phyloP scores from a whole-genome alignment of 139 green algal species.

The Chlorella sp. region DNA sequence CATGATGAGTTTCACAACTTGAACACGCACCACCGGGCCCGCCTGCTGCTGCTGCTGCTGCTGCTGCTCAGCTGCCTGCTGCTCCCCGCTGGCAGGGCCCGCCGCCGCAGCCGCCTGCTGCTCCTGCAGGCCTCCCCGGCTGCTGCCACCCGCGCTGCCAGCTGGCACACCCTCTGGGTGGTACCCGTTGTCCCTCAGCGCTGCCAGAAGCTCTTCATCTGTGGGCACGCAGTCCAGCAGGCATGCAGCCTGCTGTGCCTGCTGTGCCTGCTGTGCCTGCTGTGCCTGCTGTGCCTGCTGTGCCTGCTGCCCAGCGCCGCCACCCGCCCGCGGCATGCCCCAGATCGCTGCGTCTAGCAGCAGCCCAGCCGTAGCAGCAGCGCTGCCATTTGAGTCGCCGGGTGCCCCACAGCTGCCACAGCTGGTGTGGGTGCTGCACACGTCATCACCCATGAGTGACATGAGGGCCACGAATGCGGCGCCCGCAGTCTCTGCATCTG shows the following conservation, averaged over 20 bases:
- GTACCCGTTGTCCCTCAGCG: conserved; percentile 19
- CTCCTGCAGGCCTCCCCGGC: not conserved
- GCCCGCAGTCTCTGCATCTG: conserved; percentile 3
- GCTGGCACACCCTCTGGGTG: not conserved
- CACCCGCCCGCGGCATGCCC: not conserved
- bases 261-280: not conserved
- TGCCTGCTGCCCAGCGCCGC: not conserved
- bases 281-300: no score
- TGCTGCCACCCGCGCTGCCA: not conserved
- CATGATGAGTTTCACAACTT: conserved; percentile 25
- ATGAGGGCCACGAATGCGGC: conserved; percentile 25
- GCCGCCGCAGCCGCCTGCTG: not conserved
- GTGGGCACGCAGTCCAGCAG: not conserved
- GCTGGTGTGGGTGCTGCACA: not conserved
- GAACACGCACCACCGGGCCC: conserved; percentile 9
- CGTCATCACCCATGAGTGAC: conserved; percentile 19
- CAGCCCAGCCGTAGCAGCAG: not conserved
- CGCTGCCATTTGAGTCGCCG: not conserved
- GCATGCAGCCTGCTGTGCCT: not conserved
- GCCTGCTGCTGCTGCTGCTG: not conserved
- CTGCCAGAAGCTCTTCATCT: conserved; percentile 8
- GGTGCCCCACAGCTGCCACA: not conserved
- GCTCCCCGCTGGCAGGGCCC: not conserved
- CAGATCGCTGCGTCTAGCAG: not conserved
- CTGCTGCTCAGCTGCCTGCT: not conserved